Percentiles rank a stretch among this genome's conserved stretches.
phyloP scores from a whole-genome alignment of 1,139 yeast genomes.

The Suhomyces taliae region DNA sequence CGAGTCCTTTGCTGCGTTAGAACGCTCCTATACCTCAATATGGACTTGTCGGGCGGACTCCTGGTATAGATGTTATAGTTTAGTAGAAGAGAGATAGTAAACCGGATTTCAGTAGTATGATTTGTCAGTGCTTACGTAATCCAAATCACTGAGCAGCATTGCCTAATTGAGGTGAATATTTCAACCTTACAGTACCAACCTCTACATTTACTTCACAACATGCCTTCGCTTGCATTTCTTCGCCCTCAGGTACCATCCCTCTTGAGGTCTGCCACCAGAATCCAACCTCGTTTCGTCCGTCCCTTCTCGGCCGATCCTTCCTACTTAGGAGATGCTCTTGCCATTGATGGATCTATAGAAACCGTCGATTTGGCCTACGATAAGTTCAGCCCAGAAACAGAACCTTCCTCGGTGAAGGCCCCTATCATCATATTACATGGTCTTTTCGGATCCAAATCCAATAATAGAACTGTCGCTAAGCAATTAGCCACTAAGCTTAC shows the following conservation, averaged over 20 bases:
- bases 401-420: conserved; percentile 18
- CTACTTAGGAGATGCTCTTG: conserved; percentile 29
- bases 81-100: not conserved
- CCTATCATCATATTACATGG: conserved; percentile 88
- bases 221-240: too few relatives aligned
- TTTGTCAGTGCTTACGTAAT: not conserved
- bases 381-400: conserved; percentile 25
- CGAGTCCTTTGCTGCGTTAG: too few relatives aligned
- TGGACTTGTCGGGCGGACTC: too few relatives aligned
- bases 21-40: too few relatives aligned
- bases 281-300: not conserved
- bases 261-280: not conserved
- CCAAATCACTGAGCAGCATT: not conserved
- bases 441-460: conserved; percentile 77
- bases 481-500: conserved; percentile 40
- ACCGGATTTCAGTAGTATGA: not conserved
- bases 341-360: conserved; percentile 18
- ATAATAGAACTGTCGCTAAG: conserved; percentile 74
- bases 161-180: too few relatives aligned
- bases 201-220: too few relatives aligned
- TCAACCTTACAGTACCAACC: too few relatives aligned
- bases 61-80: not conserved
- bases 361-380: conserved; percentile 36
- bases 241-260: too few relatives aligned
- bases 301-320: conserved; percentile 5